Conservation (phyloP, 805 yeast genomes). For the Suhomyces emberorum region DNA sequence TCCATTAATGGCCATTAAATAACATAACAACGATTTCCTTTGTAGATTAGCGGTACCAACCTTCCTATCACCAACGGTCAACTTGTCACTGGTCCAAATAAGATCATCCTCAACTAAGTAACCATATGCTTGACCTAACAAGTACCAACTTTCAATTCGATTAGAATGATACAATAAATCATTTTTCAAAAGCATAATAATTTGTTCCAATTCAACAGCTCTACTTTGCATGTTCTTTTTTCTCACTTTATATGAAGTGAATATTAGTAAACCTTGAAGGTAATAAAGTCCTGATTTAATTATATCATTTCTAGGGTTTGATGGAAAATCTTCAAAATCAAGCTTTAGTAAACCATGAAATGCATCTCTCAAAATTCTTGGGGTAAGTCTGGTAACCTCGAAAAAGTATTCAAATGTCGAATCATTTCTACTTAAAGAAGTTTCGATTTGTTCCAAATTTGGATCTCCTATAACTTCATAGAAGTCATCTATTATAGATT, state of each 20-base stretch:
- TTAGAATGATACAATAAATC: conserved; percentile 67
- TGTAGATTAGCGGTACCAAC: conserved; percentile 60
- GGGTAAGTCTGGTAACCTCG: conserved; percentile 40
- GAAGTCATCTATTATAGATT: conserved; percentile 65
- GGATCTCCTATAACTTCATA: conserved; percentile 73
- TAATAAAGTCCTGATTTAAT: conserved; percentile 61
- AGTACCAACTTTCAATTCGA: conserved; percentile 82
- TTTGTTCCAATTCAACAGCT: conserved; percentile 74
- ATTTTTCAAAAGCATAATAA: conserved; percentile 58
- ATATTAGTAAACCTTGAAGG: conserved; percentile 62
- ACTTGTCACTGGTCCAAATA: conserved; percentile 87
- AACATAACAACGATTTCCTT: conserved; percentile 67
- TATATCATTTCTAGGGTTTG: conserved; percentile 6
- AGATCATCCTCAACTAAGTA: conserved; percentile 83
- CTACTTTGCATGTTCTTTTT: conserved; percentile 78
- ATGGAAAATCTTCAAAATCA: conserved; percentile 17
- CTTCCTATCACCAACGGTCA: conserved; percentile 61
- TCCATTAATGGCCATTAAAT: conserved; percentile 64
- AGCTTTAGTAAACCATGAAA: conserved; percentile 46
- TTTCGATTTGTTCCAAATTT: conserved; percentile 35
- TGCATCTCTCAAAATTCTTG: conserved; percentile 45
- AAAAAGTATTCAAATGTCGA: conserved; percentile 46
- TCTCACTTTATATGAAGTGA: conserved; percentile 66
- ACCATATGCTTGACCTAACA: conserved; percentile 76
- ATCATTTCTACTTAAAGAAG: conserved; percentile 44